Conservation (phyloP, 2,329 filamentous ascomycete species). For the Clarireedia sp. region DNA sequence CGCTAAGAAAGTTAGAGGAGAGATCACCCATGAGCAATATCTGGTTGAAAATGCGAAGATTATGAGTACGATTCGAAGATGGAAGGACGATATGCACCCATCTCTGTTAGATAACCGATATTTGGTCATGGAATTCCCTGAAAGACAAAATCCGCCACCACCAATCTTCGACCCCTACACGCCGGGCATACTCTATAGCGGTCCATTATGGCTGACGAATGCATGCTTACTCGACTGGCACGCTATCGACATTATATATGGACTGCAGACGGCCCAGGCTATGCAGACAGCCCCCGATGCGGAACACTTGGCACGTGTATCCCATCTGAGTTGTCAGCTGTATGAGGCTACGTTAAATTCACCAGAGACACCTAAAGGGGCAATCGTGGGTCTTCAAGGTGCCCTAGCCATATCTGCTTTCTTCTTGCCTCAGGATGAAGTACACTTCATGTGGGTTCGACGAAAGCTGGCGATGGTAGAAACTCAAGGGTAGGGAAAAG, state of each 20-base stretch:
- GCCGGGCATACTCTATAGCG: slow-evolving; percentile 61
- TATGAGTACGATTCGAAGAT: slow-evolving; percentile 37
- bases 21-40: slow-evolving; percentile 60
- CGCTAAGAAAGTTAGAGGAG: slow-evolving; percentile 55
- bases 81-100: slow-evolving; percentile 52
- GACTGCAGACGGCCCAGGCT: slow-evolving; percentile 58
- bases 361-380: slow-evolving; percentile 61
- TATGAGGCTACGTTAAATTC: slow-evolving; percentile 72
- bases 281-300: slow-evolving; percentile 39
- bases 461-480: slow-evolving; percentile 74
- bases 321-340: slow-evolving; percentile 65
- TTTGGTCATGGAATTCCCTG: slow-evolving; percentile 56
- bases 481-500: slow-evolving; percentile 55
- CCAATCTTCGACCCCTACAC: slow-evolving; percentile 64
- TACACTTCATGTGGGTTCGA: slow-evolving; percentile 71
- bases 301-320: slow-evolving; percentile 49
- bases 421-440: slow-evolving; percentile 68
- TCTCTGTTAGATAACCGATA: slow-evolving; percentile 52
- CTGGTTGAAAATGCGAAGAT: slow-evolving; percentile 50
- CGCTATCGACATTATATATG: slow-evolving; percentile 72
- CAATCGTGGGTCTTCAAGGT: slow-evolving; percentile 65
- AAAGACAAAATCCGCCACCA: slow-evolving; percentile 40
- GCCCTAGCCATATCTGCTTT: slow-evolving; percentile 68
- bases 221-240: slow-evolving; percentile 69
- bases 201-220: slow-evolving; percentile 66